Conservation (phyloP, 1,284 basidiomycete species). For the Austropuccinia psidii region DNA sequence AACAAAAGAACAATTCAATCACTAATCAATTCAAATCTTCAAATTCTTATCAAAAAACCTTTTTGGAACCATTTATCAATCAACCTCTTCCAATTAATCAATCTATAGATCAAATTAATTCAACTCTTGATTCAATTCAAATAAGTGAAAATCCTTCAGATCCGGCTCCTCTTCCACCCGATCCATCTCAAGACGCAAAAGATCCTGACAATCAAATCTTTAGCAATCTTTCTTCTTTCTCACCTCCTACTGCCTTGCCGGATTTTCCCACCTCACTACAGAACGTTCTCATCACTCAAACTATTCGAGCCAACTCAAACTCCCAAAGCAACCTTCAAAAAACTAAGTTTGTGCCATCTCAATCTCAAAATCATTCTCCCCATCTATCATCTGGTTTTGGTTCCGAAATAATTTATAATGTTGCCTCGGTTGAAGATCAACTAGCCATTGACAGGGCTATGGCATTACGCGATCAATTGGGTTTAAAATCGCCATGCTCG, state of each 20-base stretch:
- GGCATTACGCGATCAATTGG: constrained; percentile 13
- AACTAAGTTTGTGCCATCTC: neutral
- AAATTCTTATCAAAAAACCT: too few relatives aligned
- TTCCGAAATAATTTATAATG: constrained; percentile 22
- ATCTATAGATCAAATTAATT: neutral
- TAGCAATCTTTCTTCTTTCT: neutral
- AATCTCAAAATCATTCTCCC: neutral
- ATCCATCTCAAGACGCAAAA: neutral
- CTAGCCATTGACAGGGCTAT: constrained; percentile 24
- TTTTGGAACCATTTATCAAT: neutral
- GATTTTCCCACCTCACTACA: neutral
- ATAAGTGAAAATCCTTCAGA: neutral
- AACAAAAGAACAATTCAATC: neutral
- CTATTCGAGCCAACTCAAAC: neutral
- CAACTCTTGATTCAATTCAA: neutral
- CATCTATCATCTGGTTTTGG: neutral
- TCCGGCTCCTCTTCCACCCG: neutral
- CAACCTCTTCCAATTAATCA: neutral
- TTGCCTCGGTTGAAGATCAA: constrained; percentile 16
- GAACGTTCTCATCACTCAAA: constrained; percentile 6
- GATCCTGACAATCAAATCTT: neutral
- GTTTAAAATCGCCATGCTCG: neutral
- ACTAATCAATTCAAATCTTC: neutral
- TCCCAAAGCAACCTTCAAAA: neutral
- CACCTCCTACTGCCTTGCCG: neutral